Evolutionary conservation across 345 rosid species (phyloP).

Genomic region (Corchorus capsularis): DNA sequence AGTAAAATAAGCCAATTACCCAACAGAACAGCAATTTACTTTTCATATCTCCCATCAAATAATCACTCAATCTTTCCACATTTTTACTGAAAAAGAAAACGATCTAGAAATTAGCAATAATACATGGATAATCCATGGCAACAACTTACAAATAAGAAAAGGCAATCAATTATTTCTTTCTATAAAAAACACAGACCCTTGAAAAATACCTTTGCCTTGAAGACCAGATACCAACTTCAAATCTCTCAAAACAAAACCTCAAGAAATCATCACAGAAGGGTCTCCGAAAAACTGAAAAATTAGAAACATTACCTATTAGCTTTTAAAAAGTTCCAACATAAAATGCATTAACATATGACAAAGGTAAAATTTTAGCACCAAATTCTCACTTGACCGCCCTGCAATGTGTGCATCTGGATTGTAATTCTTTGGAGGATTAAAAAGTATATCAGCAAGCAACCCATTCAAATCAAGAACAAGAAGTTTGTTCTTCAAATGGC

Average conservation of each 20-base stretch:
- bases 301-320: not conserved
- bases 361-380: not conserved
- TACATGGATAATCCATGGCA: not conserved
- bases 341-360: slow-evolving; percentile 7
- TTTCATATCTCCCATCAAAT: slow-evolving; percentile 78
- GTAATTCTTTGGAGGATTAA: slow-evolving; percentile 39
- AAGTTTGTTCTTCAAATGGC: slow-evolving; percentile 47
- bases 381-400: slow-evolving; percentile 58
- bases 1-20: slow-evolving; percentile 47
- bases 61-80: slow-evolving; percentile 54
- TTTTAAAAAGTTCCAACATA: slow-evolving; percentile 2
- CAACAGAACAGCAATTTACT: slow-evolving; percentile 75
- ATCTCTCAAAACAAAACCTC: slow-evolving; percentile 56
- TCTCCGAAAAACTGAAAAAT: slow-evolving; percentile 50
- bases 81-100: slow-evolving; percentile 50
- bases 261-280: slow-evolving; percentile 54
- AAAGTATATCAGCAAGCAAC: slow-evolving; percentile 68
- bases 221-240: slow-evolving; percentile 68
- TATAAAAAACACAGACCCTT: not conserved
- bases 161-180: not conserved
- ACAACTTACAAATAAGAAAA: not conserved
- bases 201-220: slow-evolving; percentile 48
- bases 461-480: slow-evolving; percentile 93
- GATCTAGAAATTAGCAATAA: not conserved
- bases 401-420: slow-evolving; percentile 53